Evolutionary conservation across 805 yeast species (phyloP).

Genomic region (Hanseniaspora lachancei): DNA sequence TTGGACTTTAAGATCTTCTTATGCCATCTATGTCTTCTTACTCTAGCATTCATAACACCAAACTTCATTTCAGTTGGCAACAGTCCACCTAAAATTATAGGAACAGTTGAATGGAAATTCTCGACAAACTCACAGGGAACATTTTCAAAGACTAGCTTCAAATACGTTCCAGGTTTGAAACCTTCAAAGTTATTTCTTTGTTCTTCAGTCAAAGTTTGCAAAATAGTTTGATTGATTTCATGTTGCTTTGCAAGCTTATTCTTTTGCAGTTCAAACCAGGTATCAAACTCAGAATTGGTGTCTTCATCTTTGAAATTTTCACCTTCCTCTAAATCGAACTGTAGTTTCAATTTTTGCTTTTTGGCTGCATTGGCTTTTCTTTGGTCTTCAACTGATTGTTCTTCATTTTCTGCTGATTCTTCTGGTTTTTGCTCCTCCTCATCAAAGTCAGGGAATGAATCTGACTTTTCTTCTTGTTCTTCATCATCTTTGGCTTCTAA

Average conservation of each 20-base stretch:
- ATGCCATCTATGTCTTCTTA: constrained; percentile 98
- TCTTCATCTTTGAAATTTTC: constrained; percentile 66
- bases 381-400: constrained; percentile 53
- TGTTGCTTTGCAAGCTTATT: constrained; percentile 93
- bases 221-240: constrained; percentile 78
- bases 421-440: constrained; percentile 29
- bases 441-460: constrained; percentile 31
- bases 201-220: constrained; percentile 58
- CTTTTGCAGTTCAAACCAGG: constrained; percentile 96
- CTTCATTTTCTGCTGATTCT: constrained; percentile 21
- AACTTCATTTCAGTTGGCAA: constrained; percentile 82
- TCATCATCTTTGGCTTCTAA: constrained; percentile 33
- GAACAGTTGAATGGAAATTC: constrained; percentile 72
- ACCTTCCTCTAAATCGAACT: constrained; percentile 61
- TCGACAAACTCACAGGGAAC: constrained; percentile 85
- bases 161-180: constrained; percentile 84
- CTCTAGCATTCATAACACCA: constrained; percentile 83
- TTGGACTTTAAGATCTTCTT: constrained; percentile 87
- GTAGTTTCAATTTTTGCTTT: constrained; percentile 77
- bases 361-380: constrained; percentile 74
- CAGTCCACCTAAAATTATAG: constrained; percentile 82
- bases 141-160: constrained; percentile 66
- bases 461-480: constrained; percentile 36
- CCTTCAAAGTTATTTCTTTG: constrained; percentile 80
- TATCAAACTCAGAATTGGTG: constrained; percentile 74